Percentiles rank a stretch among this genome's conserved stretches.
phyloP scores from a whole-genome alignment of 2,329 filamentous ascomycete species.

The Corinectria fuckeliana region DNA sequence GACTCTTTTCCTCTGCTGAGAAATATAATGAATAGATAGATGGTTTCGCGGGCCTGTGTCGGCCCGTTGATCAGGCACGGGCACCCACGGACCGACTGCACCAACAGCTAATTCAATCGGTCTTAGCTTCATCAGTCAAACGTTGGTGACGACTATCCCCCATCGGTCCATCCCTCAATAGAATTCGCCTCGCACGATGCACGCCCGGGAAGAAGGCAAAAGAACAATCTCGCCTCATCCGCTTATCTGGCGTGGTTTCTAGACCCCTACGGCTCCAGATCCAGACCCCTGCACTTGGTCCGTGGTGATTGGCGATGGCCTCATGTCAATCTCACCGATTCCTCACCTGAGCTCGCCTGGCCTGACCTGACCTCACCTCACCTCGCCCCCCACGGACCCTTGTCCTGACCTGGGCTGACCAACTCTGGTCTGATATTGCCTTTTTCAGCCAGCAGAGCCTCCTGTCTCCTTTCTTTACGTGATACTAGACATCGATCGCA shows the following conservation, averaged over 20 bases:
- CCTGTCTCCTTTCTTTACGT: not conserved
- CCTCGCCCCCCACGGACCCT: slow-evolving; percentile 23
- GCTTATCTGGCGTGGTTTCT: slow-evolving; percentile 23
- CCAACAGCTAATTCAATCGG: not conserved
- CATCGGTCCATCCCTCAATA: slow-evolving; percentile 20
- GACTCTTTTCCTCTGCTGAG: slow-evolving; percentile 16
- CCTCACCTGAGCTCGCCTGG: slow-evolving; percentile 34
- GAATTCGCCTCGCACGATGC: not conserved
- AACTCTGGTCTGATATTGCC: slow-evolving; percentile 25
- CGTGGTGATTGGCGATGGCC: slow-evolving; percentile 23
- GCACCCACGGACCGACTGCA: slow-evolving; percentile 32
- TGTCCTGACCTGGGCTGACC: slow-evolving; percentile 23
- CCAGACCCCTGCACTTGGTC: not conserved
- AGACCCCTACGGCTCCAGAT: slow-evolving; percentile 1
- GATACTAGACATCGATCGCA: not conserved
- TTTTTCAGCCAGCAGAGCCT: slow-evolving; percentile 4
- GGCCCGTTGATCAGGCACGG: slow-evolving; percentile 34
- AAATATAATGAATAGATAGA: slow-evolving; percentile 18
- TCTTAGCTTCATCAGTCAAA: not conserved
- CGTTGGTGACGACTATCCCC: not conserved
- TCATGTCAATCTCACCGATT: slow-evolving; percentile 36
- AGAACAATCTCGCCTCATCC: slow-evolving; percentile 11
- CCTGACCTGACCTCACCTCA: slow-evolving; percentile 30
- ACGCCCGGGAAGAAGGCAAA: not conserved
- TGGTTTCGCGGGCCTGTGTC: slow-evolving; percentile 29